Percentiles rank a stretch among this genome's conserved stretches.
Evolutionary conservation across 306 rosid genomes (phyloP).

Genomic region (Carpinus fangiana): DNA sequence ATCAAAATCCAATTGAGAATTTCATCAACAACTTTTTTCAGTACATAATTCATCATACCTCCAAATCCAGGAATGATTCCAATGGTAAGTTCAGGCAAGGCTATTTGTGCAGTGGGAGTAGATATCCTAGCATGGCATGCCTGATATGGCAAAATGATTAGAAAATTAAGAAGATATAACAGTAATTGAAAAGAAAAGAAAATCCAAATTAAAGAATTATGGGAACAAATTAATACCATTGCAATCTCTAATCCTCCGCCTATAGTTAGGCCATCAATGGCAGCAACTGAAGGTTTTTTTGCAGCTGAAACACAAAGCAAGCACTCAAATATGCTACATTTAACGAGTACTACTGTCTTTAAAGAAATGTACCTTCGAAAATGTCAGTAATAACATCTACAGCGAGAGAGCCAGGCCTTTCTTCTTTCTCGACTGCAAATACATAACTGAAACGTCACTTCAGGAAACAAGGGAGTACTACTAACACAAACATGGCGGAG

Average conservation of each 20-base stretch:
- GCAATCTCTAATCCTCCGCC: conserved; percentile 99
- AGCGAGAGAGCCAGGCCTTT: conserved; percentile 70
- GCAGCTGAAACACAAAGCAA: conserved; percentile 54
- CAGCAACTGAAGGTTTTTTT: conserved; percentile 90
- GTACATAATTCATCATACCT: conserved; percentile 43
- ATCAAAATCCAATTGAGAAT: not conserved
- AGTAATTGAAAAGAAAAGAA: not conserved
- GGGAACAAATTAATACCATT: conserved; percentile 56
- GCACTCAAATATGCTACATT: conserved; percentile 13
- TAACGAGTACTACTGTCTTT: not conserved
- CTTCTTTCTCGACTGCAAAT: conserved; percentile 30
- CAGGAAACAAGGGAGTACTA: not conserved
- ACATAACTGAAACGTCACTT: conserved; percentile 15
- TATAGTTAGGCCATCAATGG: conserved; percentile 94
- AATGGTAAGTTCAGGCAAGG: conserved; percentile 92
- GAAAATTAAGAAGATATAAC: not conserved
- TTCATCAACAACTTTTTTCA: not conserved
- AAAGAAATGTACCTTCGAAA: conserved; percentile 60
- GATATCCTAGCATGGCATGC: conserved; percentile 90
- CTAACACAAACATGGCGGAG: too few species aligned
- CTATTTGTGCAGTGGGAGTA: conserved; percentile 83
- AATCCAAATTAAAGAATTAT: not conserved
- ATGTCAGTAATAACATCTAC: conserved; percentile 68
- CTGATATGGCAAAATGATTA: conserved; percentile 33
- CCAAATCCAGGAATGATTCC: conserved; percentile 98